Evolutionary conservation across 345 rosid genomes (phyloP).

Genomic region (Anastatica hierochuntica): DNA sequence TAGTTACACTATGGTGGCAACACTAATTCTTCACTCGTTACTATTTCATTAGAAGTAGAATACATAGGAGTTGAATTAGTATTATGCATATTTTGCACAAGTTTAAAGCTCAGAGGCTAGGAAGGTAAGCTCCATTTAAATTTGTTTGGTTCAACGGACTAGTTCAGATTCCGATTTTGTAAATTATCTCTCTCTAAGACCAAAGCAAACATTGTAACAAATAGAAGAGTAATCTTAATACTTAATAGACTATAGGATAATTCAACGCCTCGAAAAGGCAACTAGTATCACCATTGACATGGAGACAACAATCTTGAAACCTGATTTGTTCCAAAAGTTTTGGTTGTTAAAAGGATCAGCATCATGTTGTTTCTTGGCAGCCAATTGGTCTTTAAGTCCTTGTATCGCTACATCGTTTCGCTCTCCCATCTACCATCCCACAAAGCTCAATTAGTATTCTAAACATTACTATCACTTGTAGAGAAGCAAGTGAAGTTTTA

Average conservation of each 20-base stretch:
- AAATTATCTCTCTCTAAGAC: conserved; percentile 10
- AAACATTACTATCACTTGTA: not conserved
- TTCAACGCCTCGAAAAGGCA: conserved; percentile 62
- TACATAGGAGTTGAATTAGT: conserved; percentile 11
- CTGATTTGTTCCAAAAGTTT: conserved; percentile 76
- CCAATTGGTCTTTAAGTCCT: conserved; percentile 60
- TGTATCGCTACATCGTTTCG: conserved; percentile 65
- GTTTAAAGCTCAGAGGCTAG: conserved; percentile 11
- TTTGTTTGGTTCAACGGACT: conserved; percentile 13
- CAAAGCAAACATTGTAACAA: conserved; percentile 15
- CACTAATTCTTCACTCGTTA: conserved; percentile 8
- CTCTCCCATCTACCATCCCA: conserved; percentile 57
- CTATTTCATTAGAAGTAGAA: conserved; percentile 18
- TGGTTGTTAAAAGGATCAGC: conserved; percentile 29
- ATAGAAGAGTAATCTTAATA: conserved; percentile 6
- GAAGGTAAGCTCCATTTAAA: conserved; percentile 12
- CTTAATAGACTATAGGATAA: conserved; percentile 9
- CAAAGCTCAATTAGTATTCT: not conserved
- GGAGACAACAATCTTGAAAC: too few species aligned
- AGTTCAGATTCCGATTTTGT: conserved; percentile 16
- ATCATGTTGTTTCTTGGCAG: conserved; percentile 33
- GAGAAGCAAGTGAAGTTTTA: conserved; percentile 18
- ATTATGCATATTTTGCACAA: conserved; percentile 4
- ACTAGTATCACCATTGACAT: conserved; percentile 83
- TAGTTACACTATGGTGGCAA: conserved; percentile 7